Evolutionary conservation across 73 alveolate species (phyloP).

Genomic region (Tetrahymena thermophila): DNA sequence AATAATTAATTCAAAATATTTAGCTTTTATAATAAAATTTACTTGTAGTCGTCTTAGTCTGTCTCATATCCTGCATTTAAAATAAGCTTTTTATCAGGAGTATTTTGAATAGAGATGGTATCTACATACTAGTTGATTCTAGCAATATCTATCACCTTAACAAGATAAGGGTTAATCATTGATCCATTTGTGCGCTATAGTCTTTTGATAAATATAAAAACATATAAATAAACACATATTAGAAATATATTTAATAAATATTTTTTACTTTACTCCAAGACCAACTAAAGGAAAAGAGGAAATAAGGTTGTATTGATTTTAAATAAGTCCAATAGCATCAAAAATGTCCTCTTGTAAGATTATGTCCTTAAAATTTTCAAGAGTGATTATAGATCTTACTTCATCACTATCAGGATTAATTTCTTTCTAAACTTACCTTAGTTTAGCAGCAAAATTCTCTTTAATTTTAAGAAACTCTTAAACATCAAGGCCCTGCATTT

Average conservation of each 20-base stretch:
- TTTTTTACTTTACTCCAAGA: background rate
- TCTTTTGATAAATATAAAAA: background rate
- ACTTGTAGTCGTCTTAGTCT: background rate
- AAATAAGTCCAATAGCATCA: background rate
- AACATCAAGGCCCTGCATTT: background rate
- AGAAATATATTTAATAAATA: background rate
- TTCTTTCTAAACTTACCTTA: background rate
- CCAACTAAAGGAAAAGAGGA: background rate
- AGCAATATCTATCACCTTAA: background rate
- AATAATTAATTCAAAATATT: background rate
- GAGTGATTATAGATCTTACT: background rate
- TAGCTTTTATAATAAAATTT: background rate
- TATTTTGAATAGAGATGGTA: background rate
- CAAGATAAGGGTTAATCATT: background rate
- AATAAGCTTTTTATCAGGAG: background rate
- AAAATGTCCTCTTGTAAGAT: background rate
- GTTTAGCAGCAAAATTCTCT: background rate
- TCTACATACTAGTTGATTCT: background rate
- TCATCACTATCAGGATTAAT: background rate
- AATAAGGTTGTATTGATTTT: background rate
- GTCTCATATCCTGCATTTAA: background rate
- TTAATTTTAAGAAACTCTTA: background rate
- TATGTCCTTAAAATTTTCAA: background rate
- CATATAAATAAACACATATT: background rate
- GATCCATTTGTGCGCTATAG: background rate